These are phyloP conservation scores for Eragrostis tef DNA, from an alignment of 202 grass and related monocot species.

Conservation along the genomic window DNA sequence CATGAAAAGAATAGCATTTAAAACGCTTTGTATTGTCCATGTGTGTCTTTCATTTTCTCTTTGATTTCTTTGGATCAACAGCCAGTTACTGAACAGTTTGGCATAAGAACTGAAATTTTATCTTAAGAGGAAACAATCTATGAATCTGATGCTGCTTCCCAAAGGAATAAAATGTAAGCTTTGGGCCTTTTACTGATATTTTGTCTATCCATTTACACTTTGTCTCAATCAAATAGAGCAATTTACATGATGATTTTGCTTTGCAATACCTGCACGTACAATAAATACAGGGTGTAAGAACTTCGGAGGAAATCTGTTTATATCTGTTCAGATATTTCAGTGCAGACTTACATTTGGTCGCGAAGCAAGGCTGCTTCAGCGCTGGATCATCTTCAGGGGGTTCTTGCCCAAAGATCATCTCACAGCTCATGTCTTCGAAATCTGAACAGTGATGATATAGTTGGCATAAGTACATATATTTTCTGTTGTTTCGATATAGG, in stretches of 20 bases:
- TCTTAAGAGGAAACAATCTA: slow-evolving; percentile 37
- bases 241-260: slow-evolving; percentile 66
- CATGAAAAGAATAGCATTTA: background rate
- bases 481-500: slow-evolving; percentile 13
- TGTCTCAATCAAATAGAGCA: slow-evolving; percentile 59
- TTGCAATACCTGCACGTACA: slow-evolving; percentile 71
- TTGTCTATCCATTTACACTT: slow-evolving; percentile 38
- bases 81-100: slow-evolving; percentile 36
- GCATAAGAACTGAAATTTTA: slow-evolving; percentile 23
- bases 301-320: slow-evolving; percentile 30
- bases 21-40: slow-evolving; percentile 24
- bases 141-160: slow-evolving; percentile 33
- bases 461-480: slow-evolving; percentile 38
- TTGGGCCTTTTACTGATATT: slow-evolving; percentile 28
- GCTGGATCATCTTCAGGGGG: slow-evolving; percentile 90
- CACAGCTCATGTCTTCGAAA: slow-evolving; percentile 99
- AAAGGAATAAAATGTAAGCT: slow-evolving; percentile 37
- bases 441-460: slow-evolving; percentile 58
- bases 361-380: slow-evolving; percentile 90
- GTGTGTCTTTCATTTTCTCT: slow-evolving; percentile 3
- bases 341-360: slow-evolving; percentile 66
- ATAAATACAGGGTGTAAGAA: slow-evolving; percentile 33
- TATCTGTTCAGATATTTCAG: slow-evolving; percentile 26
- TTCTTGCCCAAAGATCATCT: slow-evolving; percentile 94
- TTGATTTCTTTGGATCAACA: slow-evolving; percentile 6